Conservation (phyloP, 257 asterid species). For the Apocynum venetum region DNA sequence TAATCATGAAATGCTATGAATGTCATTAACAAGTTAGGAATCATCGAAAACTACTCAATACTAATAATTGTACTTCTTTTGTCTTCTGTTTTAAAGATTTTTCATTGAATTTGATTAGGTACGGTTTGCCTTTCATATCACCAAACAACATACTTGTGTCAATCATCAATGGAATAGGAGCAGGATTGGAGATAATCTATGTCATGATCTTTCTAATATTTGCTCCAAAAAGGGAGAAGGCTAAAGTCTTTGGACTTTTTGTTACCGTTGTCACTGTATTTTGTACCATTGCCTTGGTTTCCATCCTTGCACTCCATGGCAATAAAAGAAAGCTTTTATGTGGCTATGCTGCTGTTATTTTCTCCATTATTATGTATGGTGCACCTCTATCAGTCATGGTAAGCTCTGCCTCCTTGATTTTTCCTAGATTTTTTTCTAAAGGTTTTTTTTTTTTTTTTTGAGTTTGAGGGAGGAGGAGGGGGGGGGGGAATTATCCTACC, state of each 20-base stretch:
- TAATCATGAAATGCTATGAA: too few species aligned
- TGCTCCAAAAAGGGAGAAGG: constrained; percentile 68
- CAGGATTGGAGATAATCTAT: constrained; percentile 50
- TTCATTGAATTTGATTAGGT: constrained; percentile 30
- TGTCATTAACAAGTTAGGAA: too few species aligned
- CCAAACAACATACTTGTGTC: constrained; percentile 53
- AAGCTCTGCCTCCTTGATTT: constrained; percentile 5
- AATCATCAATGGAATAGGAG: constrained; percentile 58
- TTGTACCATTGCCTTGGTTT: constrained; percentile 48
- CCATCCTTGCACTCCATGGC: constrained; percentile 43
- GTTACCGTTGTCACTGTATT: constrained; percentile 39
- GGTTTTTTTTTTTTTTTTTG: too few species aligned
- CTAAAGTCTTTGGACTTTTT: constrained; percentile 49
- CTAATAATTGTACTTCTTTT: neutral
- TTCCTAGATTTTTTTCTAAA: neutral
- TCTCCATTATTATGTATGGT: constrained; percentile 78
- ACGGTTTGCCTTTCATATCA: constrained; percentile 70
- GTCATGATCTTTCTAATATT: constrained; percentile 48
- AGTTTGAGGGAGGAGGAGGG: too few species aligned
- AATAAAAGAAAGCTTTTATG: constrained; percentile 42
- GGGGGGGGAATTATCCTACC: too few species aligned
- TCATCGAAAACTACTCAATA: too few species aligned
- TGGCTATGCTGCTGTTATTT: constrained; percentile 58
- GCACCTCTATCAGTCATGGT: constrained; percentile 78
- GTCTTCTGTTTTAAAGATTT: too few species aligned